Percentiles rank a stretch among this genome's conserved stretches.
These are phyloP conservation scores for Apiotrichum sp. DNA, from an alignment of 1,284 basidiomycete genomes.

Conservation along the genomic window DNA sequence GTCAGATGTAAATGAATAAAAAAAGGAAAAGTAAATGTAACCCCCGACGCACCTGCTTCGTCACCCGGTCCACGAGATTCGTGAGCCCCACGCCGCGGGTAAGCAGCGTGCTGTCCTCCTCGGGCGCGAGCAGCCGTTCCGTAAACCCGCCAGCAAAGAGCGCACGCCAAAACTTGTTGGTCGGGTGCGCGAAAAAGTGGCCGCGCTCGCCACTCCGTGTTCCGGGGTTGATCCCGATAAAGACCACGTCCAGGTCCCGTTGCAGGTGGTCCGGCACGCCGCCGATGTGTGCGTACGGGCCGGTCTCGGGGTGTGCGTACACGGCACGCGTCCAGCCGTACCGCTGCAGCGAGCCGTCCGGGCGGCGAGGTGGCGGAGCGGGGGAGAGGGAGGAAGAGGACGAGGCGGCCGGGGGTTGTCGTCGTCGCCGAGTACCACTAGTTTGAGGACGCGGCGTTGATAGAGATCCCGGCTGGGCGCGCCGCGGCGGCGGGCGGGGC, in stretches of 20 bases:
- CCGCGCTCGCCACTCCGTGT: constrained; percentile 57
- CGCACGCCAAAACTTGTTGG: constrained; percentile 52
- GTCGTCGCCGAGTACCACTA: too few species aligned
- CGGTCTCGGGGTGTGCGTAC: neutral
- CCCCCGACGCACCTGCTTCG: constrained; percentile 51
- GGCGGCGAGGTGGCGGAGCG: too few species aligned
- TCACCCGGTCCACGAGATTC: constrained; percentile 57
- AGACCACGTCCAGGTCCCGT: constrained; percentile 1
- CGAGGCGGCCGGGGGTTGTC: too few species aligned
- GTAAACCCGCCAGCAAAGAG: constrained; percentile 51
- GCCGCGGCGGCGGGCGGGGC: too few species aligned
- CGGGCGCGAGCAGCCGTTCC: constrained; percentile 39
- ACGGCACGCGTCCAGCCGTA: neutral
- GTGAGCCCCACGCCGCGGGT: constrained; percentile 52
- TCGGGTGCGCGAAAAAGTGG: constrained; percentile 65
- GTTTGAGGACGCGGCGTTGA: too few species aligned
- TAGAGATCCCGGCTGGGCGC: too few species aligned
- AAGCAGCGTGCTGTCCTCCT: constrained; percentile 35
- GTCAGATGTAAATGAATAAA: too few species aligned
- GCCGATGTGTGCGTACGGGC: constrained; percentile 24
- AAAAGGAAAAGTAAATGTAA: too few species aligned
- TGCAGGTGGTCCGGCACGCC: constrained; percentile 9
- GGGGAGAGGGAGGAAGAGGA: too few species aligned
- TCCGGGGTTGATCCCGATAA: constrained; percentile 51
- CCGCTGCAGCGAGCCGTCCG: too few species aligned